These are phyloP conservation scores for Pythium angustatum DNA, from an alignment of 352 stramenopile genomes.

Conservation along the genomic window DNA sequence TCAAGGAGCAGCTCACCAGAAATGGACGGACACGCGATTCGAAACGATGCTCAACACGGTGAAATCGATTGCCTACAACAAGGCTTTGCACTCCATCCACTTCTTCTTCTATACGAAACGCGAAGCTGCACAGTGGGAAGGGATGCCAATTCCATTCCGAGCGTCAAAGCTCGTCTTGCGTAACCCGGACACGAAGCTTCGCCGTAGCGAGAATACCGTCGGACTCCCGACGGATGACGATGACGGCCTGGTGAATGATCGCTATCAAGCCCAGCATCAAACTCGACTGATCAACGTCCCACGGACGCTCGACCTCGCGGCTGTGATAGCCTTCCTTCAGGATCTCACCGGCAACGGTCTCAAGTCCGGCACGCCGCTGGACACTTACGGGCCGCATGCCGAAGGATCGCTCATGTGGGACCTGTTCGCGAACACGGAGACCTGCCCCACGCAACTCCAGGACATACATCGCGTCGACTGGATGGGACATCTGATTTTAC, in stretches of 20 bases:
- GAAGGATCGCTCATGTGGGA: slow-evolving; percentile 22
- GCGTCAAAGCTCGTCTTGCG: not conserved
- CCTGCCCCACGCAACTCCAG: not conserved
- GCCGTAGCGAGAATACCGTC: not conserved
- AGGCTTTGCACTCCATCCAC: slow-evolving; percentile 3
- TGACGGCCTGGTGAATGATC: slow-evolving; percentile 10
- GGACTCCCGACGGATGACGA: not conserved
- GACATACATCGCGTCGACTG: slow-evolving; percentile 16
- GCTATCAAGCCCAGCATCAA: slow-evolving; percentile 14
- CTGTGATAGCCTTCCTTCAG: not conserved
- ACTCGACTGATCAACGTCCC: slow-evolving; percentile 12
- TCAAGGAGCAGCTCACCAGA: not conserved
- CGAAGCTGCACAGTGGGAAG: slow-evolving; percentile 5
- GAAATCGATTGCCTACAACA: slow-evolving; percentile 16
- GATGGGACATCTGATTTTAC: not conserved
- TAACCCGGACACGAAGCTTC: slow-evolving; percentile 3
- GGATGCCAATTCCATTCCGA: slow-evolving; percentile 6
- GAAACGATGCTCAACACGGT: not conserved
- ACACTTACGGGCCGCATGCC: slow-evolving; percentile 13
- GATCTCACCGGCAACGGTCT: not conserved
- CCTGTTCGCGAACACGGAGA: not conserved
- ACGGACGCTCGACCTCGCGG: not conserved
- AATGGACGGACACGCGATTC: not conserved
- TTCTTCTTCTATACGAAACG: slow-evolving; percentile 15
- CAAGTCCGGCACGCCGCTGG: slow-evolving; percentile 6